Evolutionary conservation across 1,139 yeast species (phyloP).

Genomic region (Yarrowia galli): DNA sequence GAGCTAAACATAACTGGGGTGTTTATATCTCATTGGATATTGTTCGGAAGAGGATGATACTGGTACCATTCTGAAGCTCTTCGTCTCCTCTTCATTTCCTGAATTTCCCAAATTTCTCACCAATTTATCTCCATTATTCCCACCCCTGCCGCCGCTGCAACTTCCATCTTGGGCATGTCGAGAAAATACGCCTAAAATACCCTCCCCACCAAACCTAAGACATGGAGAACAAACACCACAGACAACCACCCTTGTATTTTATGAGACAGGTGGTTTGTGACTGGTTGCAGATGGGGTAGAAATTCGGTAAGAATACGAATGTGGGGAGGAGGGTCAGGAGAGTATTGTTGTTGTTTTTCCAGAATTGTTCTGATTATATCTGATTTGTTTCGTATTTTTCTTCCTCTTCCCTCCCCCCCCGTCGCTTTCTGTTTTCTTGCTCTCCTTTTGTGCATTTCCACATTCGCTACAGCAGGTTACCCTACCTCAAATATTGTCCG

Average conservation of each 20-base stretch:
- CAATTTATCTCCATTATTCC: neutral
- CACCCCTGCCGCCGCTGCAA: conserved; percentile 5
- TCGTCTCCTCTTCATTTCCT: too few species aligned
- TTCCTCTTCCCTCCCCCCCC: neutral
- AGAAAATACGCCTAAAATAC: conserved; percentile 26
- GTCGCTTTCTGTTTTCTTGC: neutral
- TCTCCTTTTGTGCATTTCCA: neutral
- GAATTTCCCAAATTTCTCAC: too few species aligned
- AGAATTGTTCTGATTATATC: neutral
- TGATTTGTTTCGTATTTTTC: too few species aligned
- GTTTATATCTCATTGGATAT: neutral
- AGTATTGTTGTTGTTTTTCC: neutral
- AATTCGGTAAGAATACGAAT: too few species aligned
- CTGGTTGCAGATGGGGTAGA: neutral
- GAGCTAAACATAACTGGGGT: neutral
- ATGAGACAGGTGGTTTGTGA: neutral
- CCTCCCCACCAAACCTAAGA: conserved; percentile 33
- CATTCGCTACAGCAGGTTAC: neutral
- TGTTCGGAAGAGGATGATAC: neutral
- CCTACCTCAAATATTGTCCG: conserved; percentile 1
- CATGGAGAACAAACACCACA: neutral
- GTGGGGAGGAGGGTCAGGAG: too few species aligned
- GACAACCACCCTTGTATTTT: neutral
- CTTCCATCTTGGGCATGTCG: conserved; percentile 22
- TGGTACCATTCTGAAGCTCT: neutral